Evolutionary conservation across 495 filamentous ascomycete species (phyloP).

Genomic region (Letharia columbiana): DNA sequence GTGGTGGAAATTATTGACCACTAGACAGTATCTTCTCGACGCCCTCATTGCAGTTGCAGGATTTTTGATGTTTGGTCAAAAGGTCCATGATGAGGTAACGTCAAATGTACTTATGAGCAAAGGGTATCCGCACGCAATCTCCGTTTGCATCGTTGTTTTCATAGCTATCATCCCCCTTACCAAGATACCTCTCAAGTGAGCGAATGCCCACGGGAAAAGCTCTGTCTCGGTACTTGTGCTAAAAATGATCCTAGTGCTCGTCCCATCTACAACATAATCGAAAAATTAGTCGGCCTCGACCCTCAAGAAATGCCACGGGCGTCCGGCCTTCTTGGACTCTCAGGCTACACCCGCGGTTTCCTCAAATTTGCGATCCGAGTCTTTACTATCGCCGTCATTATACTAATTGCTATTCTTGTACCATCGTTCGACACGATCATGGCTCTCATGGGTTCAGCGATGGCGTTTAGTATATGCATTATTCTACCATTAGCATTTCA

Average conservation of each 20-base stretch:
- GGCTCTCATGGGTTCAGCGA: conserved; percentile 82
- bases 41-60: conserved; percentile 71
- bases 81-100: conserved; percentile 78
- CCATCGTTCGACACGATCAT: conserved; percentile 90
- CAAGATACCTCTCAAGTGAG: conserved; percentile 83
- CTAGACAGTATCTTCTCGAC: conserved; percentile 63
- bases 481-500: conserved; percentile 85
- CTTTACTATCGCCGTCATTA: conserved; percentile 48
- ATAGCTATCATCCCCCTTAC: conserved; percentile 90
- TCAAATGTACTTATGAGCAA: conserved; percentile 68
- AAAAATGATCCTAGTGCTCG: conserved; percentile 46
- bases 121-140: conserved; percentile 67
- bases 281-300: conserved; percentile 69
- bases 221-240: background rate
- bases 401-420: conserved; percentile 66
- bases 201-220: conserved; percentile 10
- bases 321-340: conserved; percentile 42
- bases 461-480: conserved; percentile 92
- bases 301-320: conserved; percentile 41
- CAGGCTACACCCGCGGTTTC: conserved; percentile 48
- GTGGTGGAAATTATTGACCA: background rate
- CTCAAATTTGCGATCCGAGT: conserved; percentile 56
- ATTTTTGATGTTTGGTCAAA: conserved; percentile 87
- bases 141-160: conserved; percentile 70
- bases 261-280: conserved; percentile 76